Percentiles rank a stretch among this genome's conserved stretches.
Conservation (phyloP, 176 grass and related monocot species). For the Otatea glauca region DNA sequence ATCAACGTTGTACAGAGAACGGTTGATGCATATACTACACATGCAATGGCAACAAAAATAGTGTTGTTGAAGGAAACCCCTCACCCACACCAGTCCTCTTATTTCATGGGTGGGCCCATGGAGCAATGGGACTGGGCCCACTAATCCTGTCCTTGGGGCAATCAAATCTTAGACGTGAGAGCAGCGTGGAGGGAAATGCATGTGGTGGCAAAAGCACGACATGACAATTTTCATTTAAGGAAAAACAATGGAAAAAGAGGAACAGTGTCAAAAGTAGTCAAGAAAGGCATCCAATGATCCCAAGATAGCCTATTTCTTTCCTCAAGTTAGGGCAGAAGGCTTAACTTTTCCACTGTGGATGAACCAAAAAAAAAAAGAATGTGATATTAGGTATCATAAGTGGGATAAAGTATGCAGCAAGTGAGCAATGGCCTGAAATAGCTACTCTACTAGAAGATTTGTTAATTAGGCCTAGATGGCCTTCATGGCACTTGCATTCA, state of each 20-base stretch:
- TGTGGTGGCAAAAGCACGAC: constrained; percentile 67
- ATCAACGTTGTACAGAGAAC: constrained; percentile 45
- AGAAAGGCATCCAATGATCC: constrained; percentile 64
- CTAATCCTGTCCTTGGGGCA: constrained; percentile 41
- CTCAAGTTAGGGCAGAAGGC: constrained; percentile 32
- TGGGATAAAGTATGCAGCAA: constrained; percentile 16
- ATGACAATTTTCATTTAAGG: constrained; percentile 56
- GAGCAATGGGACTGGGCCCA: constrained; percentile 33
- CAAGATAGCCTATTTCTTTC: constrained; percentile 36
- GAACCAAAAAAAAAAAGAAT: constrained; percentile 10
- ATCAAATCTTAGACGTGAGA: constrained; percentile 57
- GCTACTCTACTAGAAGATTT: constrained; percentile 35
- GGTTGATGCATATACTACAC: constrained; percentile 40
- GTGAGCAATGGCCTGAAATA: constrained; percentile 38
- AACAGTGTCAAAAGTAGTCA: constrained; percentile 59
- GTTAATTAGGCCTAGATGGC: constrained; percentile 44
- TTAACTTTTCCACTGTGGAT: constrained; percentile 17
- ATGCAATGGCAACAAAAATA: constrained; percentile 60
- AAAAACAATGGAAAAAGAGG: not conserved
- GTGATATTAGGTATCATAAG: constrained; percentile 41
- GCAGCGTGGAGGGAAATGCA: constrained; percentile 38
- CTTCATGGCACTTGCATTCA: constrained; percentile 33
- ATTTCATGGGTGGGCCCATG: constrained; percentile 25
- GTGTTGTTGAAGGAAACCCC: constrained; percentile 56
- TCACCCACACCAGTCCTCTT: constrained; percentile 49